These are phyloP conservation scores for Mortierella antarctica DNA, from an alignment of 192 early-diverging fungal genomes.

Conservation along the genomic window DNA sequence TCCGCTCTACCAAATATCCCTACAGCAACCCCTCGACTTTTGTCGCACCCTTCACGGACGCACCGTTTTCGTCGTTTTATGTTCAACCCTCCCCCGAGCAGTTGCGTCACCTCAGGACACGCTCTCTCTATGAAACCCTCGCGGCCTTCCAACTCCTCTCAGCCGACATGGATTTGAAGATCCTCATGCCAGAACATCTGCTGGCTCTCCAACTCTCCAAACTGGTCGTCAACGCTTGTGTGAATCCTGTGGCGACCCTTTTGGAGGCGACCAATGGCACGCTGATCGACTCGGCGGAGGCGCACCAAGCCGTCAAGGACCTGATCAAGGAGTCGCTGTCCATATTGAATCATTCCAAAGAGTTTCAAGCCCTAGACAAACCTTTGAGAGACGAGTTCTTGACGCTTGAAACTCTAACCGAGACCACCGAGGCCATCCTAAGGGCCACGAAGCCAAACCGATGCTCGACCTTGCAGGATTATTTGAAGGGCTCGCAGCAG, in stretches of 20 bases:
- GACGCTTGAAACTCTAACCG: constrained; percentile 53
- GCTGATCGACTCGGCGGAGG: constrained; percentile 35
- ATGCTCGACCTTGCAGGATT: constrained; percentile 63
- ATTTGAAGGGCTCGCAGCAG: constrained; percentile 60
- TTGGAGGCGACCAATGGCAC: constrained; percentile 66
- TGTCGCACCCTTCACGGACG: constrained; percentile 30
- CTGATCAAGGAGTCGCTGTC: constrained; percentile 28
- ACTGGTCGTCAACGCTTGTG: constrained; percentile 71
- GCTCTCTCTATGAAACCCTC: constrained; percentile 37
- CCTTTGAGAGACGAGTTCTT: constrained; percentile 52
- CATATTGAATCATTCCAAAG: constrained; percentile 51
- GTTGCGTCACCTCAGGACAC: constrained; percentile 16
- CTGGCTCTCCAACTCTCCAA: constrained; percentile 57
- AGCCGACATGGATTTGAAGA: constrained; percentile 55
- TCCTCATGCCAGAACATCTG: constrained; percentile 48
- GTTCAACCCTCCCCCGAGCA: constrained; percentile 8
- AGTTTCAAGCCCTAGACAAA: constrained; percentile 41
- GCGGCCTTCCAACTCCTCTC: constrained; percentile 29
- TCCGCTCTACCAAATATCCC: constrained; percentile 20
- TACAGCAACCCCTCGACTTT: constrained; percentile 4
- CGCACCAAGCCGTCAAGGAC: constrained; percentile 26
- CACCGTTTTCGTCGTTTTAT: constrained; percentile 44
- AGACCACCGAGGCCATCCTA: constrained; percentile 65
- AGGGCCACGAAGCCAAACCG: constrained; percentile 54
- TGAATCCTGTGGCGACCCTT: constrained; percentile 75